Percentiles rank a stretch among this genome's conserved stretches.
Evolutionary conservation across 176 grass and related monocot species (phyloP).

Genomic region (Aegilops tauschii): DNA sequence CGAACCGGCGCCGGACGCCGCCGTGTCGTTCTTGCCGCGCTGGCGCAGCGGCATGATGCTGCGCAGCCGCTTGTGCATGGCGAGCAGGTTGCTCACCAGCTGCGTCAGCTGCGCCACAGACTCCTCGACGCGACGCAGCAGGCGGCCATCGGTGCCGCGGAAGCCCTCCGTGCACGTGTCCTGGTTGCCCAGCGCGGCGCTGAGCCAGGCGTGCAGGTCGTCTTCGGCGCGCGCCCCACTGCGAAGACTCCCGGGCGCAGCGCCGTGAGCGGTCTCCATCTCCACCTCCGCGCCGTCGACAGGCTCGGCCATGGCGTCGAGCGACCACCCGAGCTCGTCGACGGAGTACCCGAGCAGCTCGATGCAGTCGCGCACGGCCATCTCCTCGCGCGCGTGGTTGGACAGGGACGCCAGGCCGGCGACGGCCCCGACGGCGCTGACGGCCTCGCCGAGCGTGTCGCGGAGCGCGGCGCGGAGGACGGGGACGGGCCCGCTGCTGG

Average conservation of each 20-base stretch:
- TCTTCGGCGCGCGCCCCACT: constrained; percentile 32
- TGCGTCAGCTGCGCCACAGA: constrained; percentile 57
- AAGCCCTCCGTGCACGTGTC: constrained; percentile 89
- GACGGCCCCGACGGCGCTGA: constrained; percentile 32
- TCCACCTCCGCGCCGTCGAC: background rate
- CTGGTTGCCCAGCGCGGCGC: constrained; percentile 77
- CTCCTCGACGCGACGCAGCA: constrained; percentile 38
- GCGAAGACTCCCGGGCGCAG: background rate
- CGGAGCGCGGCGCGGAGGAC: constrained; percentile 74
- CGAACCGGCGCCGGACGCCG: background rate
- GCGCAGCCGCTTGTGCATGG: constrained; percentile 61
- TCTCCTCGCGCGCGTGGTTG: constrained; percentile 55
- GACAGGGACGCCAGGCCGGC: constrained; percentile 48
- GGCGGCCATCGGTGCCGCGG: constrained; percentile 56
- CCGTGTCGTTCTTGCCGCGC: constrained; percentile 21
- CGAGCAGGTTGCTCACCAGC: constrained; percentile 86
- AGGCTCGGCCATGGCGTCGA: constrained; percentile 50
- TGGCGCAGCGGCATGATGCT: constrained; percentile 51
- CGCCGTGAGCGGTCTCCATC: background rate
- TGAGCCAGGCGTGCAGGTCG: constrained; percentile 76
- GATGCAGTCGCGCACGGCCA: constrained; percentile 79
- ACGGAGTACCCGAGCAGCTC: constrained; percentile 82
- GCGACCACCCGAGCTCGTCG: constrained; percentile 80
- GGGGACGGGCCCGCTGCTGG: constrained; percentile 48
- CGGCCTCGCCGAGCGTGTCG: constrained; percentile 66